Evolutionary conservation across 306 rosid species (phyloP).

Genomic region (Lagenaria siceraria): DNA sequence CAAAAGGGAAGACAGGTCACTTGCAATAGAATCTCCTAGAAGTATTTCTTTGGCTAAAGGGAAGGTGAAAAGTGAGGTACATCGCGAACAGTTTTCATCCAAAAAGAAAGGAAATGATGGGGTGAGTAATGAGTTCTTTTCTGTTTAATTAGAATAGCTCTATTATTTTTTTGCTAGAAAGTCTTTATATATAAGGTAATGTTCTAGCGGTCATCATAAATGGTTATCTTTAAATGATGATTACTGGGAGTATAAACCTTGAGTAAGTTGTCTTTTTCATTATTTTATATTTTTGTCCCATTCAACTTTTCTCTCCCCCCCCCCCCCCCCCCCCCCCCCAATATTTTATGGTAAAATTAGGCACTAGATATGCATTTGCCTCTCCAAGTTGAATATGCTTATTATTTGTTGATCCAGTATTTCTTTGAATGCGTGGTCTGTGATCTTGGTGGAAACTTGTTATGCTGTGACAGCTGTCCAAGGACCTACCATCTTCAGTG

Average conservation of each 20-base stretch:
- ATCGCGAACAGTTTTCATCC: constrained; percentile 36
- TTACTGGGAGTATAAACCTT: background rate
- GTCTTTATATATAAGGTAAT: background rate
- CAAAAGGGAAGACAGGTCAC: constrained; percentile 52
- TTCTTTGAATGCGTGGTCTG: constrained; percentile 87
- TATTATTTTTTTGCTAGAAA: background rate
- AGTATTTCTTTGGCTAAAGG: constrained; percentile 40
- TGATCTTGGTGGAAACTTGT: constrained; percentile 93
- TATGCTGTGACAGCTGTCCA: constrained; percentile 98
- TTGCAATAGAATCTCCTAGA: constrained; percentile 47
- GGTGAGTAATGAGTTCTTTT: constrained; percentile 42
- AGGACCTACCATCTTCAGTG: constrained; percentile 92
- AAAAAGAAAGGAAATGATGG: constrained; percentile 98
- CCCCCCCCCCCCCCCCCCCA: background rate
- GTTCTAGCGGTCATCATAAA: background rate
- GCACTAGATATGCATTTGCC: background rate
- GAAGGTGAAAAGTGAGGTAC: constrained; percentile 38
- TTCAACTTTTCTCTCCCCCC: background rate
- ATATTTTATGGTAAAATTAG: background rate
- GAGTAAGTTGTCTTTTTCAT: background rate
- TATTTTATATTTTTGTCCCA: background rate
- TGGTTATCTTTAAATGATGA: constrained; percentile 4
- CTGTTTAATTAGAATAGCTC: background rate
- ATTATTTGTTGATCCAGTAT: constrained; percentile 43
- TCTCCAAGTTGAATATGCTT: background rate